Percentiles rank a stretch among this genome's conserved stretches.
These are phyloP conservation scores for Brassica nigra DNA, from an alignment of 345 rosid species.

Conservation along the genomic window DNA sequence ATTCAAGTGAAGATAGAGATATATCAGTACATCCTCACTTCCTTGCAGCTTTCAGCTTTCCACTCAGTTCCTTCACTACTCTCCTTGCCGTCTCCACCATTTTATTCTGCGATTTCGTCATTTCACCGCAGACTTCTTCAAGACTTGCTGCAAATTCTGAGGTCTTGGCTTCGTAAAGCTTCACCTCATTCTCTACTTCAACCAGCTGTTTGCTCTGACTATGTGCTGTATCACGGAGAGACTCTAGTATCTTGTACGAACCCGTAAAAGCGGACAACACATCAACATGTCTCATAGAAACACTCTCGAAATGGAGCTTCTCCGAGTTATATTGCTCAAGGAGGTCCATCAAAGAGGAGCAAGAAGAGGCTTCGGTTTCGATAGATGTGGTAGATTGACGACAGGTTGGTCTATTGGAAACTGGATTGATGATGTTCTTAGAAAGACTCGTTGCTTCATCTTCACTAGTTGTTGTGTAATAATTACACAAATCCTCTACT, in stretches of 20 bases:
- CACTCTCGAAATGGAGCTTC: neutral
- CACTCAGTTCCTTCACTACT: neutral
- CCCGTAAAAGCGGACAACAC: neutral
- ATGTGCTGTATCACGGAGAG: neutral
- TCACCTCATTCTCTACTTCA: neutral
- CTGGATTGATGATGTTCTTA: neutral
- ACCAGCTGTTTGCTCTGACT: neutral
- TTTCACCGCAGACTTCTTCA: neutral
- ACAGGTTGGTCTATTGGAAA: neutral
- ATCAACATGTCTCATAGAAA: neutral
- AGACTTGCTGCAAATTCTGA: neutral
- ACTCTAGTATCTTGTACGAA: neutral
- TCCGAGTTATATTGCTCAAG: neutral
- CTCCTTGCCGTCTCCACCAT: neutral
- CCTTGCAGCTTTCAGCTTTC: neutral
- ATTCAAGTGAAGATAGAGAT: neutral
- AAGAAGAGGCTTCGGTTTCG: neutral
- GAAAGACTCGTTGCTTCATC: constrained; percentile 4
- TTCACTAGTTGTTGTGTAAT: neutral
- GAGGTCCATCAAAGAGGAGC: neutral
- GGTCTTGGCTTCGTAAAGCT: neutral
- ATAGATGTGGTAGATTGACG: neutral
- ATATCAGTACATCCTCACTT: neutral
- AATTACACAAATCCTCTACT: neutral
- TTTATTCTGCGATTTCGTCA: neutral